Evolutionary conservation across 805 yeast genomes (phyloP), one percentile per base, ranked within the genome.

Genomic region (Ogataea zsoltii): DNA sequence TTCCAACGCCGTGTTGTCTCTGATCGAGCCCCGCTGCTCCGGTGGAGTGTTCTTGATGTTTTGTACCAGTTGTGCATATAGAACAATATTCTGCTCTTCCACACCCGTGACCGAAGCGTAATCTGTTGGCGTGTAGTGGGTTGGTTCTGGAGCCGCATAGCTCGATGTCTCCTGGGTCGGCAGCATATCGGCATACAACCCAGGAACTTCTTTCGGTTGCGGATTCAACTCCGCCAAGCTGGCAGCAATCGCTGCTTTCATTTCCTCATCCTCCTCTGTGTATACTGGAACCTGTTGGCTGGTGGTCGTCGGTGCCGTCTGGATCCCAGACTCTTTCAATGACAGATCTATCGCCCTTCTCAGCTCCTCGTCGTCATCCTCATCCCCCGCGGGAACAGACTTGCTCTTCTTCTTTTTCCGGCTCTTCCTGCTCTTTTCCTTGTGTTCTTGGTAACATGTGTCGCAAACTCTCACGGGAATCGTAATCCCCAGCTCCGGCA

Each of bases 381-480:
- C 91, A 30, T 77, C 83, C 31, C 67, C 76, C 16, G 53, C 50
- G 18, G 54, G 54, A 25, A 60, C 49, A 5, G 62, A 9, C 9
- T 16, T 55, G 13, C 55, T 46, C 19, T 61, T 59, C 51, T 44
- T 49, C 41, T 46, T 50, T 37, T 55, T 53, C 34, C 51, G 45
- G 37, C 55, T 28, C 39, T 54, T 56, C 19, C 56, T 53, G 4
- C 53, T 48, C 41, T 65, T 66, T 17, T 58, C 65, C 58, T 74
- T 77, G 46, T 82, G 74, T 55, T 83, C 86, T 40, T 77, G 83
- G 61, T 75, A 79, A 63, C 99, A 94, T 48, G 85, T 85, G 56
- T 90, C 97, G 67, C 99, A 94, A 0, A 92, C 97, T 44, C 99
- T 75, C 1, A 92, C 98, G 0, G 95, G 88, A 44, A 85, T 88